Conservation (phyloP, 2,329 filamentous ascomycete genomes). For the Colletotrichum shisoi region DNA sequence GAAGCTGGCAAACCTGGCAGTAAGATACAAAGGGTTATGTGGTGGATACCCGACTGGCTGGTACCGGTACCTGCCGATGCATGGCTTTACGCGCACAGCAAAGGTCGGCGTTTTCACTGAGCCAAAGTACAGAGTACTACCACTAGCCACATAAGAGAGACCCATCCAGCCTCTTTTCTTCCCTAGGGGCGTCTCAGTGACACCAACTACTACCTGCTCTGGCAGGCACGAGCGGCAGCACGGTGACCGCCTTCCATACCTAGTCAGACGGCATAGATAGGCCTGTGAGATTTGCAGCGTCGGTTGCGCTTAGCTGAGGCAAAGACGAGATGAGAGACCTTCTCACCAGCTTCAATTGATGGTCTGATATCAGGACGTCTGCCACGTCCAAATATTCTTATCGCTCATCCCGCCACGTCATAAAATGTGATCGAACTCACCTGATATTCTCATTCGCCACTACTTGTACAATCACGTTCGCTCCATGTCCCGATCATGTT, state of each 20-base stretch:
- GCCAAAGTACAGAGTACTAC: neutral
- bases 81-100: neutral
- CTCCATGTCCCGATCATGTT: slow-evolving; percentile 27
- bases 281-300: slow-evolving; percentile 6
- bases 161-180: slow-evolving; percentile 21
- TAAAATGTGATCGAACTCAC: slow-evolving; percentile 25
- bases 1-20: slow-evolving; percentile 37
- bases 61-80: slow-evolving; percentile 14
- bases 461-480: neutral
- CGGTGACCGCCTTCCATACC: slow-evolving; percentile 32
- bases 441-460: neutral
- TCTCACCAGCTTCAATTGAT: slow-evolving; percentile 13
- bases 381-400: neutral
- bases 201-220: slow-evolving; percentile 9
- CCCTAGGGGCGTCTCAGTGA: slow-evolving; percentile 4
- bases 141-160: slow-evolving; percentile 23
- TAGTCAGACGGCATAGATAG: slow-evolving; percentile 12
- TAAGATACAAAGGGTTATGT: slow-evolving; percentile 35
- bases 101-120: neutral
- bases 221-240: slow-evolving; percentile 12
- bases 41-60: slow-evolving; percentile 24
- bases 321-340: slow-evolving; percentile 11
- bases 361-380: slow-evolving; percentile 3
- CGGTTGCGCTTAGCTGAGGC: slow-evolving; percentile 10
- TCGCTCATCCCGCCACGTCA: neutral